Base-by-base conservation (phyloP, 371 early-diverging fungal genomes). In the Mucor velutinosus region DNA sequence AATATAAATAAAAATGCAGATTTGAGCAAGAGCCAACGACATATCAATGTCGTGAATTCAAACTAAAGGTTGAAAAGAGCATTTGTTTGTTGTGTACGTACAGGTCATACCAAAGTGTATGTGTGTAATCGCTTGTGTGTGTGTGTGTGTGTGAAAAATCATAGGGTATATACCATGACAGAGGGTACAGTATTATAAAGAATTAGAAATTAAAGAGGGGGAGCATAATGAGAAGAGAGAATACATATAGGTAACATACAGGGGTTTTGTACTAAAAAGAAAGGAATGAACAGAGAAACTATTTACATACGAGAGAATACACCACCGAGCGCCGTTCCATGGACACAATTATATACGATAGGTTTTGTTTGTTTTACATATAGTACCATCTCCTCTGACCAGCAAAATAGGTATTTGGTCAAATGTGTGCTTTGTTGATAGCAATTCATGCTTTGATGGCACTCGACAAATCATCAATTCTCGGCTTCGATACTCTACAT, bases 281-380 rank as follows among this genome's bases (percentile, higher is more conserved):
- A 27, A 27, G 53, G 53, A 53, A 27, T 53, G 27, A 25, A 45
- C n/a, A 51, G 25, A 25, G 12, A 51, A 17, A 53, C 27, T 53
- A 53, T 53, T 25, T 53, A 53, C 53, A 53, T 14, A 12, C 27
- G 15, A 27, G 21, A 27, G 21, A 53, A 41, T 41, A 17, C 37
- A 41, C 17, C 27, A 27, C 49, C 21, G 3, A 21, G 21, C 23
- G n/a, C 49, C 1, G 10, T 14, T 4, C 27, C 10, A 53, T 5
- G 21, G 14, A 12, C 27, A 23, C 27, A 1, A 12, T 27, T 64
- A 69, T 27, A 77, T 68, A 32, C 58, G 67, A 70, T 74, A 79
- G 32, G 56, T 58, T 56, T 76, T 74, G 61, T 72, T 73, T 19
- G 80, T 77, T 56, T 65, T 88, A 83, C 73, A 86, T 64, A 76